Conservation (phyloP, 176 grass and related monocot species). For the Eremochloa ophiuroides region DNA sequence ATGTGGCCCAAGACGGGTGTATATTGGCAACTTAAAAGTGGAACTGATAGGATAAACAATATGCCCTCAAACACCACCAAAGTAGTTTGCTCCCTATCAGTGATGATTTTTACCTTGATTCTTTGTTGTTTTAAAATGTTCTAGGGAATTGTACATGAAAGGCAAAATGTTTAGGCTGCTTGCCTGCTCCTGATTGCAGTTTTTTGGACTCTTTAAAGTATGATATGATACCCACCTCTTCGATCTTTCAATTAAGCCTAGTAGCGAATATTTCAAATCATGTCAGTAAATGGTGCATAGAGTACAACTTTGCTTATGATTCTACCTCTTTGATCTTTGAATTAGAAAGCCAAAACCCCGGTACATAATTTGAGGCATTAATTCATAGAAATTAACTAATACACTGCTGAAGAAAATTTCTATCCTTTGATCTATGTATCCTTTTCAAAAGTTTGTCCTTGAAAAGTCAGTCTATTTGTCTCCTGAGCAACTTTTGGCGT, state of each 20-base stretch:
- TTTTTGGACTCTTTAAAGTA: neutral
- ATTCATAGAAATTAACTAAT: neutral
- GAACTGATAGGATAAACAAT: neutral
- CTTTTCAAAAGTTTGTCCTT: neutral
- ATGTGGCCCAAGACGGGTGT: neutral
- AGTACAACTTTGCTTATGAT: neutral
- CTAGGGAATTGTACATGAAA: neutral
- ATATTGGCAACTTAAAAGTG: conserved; percentile 1
- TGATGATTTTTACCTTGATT: neutral
- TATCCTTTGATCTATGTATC: neutral
- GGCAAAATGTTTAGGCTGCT: neutral
- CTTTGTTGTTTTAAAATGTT: neutral
- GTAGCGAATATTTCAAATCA: neutral
- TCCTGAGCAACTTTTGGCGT: neutral
- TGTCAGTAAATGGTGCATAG: neutral
- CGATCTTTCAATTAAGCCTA: neutral
- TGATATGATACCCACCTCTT: neutral
- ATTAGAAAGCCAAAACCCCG: neutral
- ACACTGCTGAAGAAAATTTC: neutral
- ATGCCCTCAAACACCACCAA: neutral
- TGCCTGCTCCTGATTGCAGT: neutral
- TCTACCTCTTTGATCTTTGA: neutral
- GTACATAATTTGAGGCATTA: neutral
- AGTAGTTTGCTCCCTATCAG: neutral
- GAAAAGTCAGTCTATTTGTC: neutral